These are phyloP conservation scores for Solanum verrucosum DNA, from an alignment of 257 asterid genomes.

Conservation along the genomic window DNA sequence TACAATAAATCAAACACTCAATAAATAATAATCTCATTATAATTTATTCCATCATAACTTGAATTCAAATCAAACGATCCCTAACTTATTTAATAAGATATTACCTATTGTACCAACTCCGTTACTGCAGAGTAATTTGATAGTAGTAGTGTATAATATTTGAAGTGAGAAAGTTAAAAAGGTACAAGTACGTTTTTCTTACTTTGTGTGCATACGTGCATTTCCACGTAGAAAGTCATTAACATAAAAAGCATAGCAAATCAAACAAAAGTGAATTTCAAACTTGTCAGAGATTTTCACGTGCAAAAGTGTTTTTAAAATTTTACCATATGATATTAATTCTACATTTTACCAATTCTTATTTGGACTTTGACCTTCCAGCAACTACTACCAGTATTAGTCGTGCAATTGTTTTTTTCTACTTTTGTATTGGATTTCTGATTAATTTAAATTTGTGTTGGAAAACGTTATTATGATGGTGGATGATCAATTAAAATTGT, in stretches of 20 bases:
- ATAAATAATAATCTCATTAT: too few species aligned
- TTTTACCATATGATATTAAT: background rate
- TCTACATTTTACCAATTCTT: background rate
- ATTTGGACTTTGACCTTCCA: background rate
- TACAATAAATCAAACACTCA: too few species aligned
- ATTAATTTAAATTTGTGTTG: too few species aligned
- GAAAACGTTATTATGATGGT: fast-evolving
- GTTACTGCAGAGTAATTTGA: background rate
- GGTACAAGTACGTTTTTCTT: background rate
- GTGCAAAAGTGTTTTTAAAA: background rate
- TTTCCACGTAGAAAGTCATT: background rate
- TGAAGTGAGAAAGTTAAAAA: background rate
- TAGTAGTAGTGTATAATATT: background rate
- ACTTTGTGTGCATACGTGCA: background rate
- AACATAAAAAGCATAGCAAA: background rate
- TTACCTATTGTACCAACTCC: background rate
- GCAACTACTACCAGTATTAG: background rate
- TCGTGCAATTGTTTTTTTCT: too few species aligned
- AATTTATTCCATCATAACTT: too few species aligned
- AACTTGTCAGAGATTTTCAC: background rate
- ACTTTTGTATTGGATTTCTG: too few species aligned
- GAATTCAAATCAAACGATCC: too few species aligned
- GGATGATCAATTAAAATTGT: too few species aligned
- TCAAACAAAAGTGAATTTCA: background rate
- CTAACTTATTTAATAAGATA: background rate